These are phyloP conservation scores for Sporothrix brunneoviolacea DNA, from an alignment of 2,329 filamentous ascomycete species.

Conservation along the genomic window DNA sequence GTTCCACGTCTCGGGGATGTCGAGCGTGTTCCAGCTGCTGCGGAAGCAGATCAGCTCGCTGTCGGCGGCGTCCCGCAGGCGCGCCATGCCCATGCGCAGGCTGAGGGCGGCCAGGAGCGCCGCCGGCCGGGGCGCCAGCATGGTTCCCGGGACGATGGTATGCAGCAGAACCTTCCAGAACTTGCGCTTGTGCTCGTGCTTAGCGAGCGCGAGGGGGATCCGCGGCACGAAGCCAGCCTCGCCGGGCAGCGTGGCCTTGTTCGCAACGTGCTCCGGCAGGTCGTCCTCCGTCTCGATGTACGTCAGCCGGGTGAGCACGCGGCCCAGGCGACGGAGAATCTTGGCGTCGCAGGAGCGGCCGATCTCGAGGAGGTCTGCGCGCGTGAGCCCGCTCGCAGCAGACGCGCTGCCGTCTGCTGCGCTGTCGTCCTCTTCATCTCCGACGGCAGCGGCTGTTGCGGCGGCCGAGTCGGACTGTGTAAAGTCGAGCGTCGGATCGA, in stretches of 20 bases:
- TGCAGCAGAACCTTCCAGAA: conserved; percentile 46
- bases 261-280: conserved; percentile 36
- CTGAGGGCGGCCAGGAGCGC: conserved; percentile 41
- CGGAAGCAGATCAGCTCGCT: conserved; percentile 33
- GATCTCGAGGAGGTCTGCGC: conserved; percentile 44
- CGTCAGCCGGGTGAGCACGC: conserved; percentile 39
- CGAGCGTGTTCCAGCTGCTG: conserved; percentile 40
- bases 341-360: conserved; percentile 42
- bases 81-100: conserved; percentile 40
- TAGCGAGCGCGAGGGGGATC: conserved; percentile 38
- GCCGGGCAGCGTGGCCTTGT: conserved; percentile 20
- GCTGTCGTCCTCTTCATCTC: conserved; percentile 18
- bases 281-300: conserved; percentile 34
- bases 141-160: conserved; percentile 41
- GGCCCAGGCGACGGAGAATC: conserved; percentile 41
- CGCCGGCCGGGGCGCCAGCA: conserved; percentile 36
- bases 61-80: conserved; percentile 34
- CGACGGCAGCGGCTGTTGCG: not conserved
- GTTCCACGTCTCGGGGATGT: conserved; percentile 45
- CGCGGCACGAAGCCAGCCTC: conserved; percentile 26
- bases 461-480: not conserved
- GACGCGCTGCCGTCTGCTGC: conserved; percentile 21
- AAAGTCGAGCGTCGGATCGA: conserved; percentile 42
- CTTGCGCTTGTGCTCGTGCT: conserved; percentile 26
- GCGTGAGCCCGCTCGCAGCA: conserved; percentile 29